Conservation (phyloP, 1,139 yeast genomes). For the Wickerhamomyces sp. region DNA sequence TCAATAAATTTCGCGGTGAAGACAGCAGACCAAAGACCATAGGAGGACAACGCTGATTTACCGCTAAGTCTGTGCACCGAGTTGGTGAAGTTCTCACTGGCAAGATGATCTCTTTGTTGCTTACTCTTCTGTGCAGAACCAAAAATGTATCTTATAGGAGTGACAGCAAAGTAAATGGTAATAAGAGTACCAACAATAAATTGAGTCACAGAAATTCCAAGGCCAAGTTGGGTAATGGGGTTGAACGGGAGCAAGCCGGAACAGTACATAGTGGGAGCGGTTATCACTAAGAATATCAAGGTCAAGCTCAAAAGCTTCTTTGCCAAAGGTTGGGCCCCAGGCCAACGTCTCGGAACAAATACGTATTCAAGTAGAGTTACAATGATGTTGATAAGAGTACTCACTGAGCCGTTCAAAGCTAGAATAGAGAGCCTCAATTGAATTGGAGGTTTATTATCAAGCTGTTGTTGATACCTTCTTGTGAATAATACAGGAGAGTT, state of each 20-base stretch:
- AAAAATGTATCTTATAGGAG: constrained; percentile 43
- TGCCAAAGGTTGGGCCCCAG: constrained; percentile 44
- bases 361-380: constrained; percentile 39
- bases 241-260: constrained; percentile 28
- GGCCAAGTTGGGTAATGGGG: constrained; percentile 32
- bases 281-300: constrained; percentile 28
- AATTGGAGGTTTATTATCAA: constrained; percentile 45
- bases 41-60: constrained; percentile 61
- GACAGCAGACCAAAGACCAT: constrained; percentile 57
- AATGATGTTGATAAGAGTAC: constrained; percentile 37
- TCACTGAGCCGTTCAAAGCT: constrained; percentile 47
- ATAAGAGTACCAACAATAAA: constrained; percentile 38
- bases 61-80: constrained; percentile 51
- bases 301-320: constrained; percentile 33
- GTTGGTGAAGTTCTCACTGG: constrained; percentile 36
- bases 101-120: constrained; percentile 28
- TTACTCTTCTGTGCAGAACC: constrained; percentile 22
- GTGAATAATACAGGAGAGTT: constrained; percentile 55
- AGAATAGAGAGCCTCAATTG: constrained; percentile 42
- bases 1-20: constrained; percentile 60
- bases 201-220: constrained; percentile 38
- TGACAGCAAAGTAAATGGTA: constrained; percentile 39
- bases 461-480: constrained; percentile 35
- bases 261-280: constrained; percentile 39
- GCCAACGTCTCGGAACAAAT: constrained; percentile 52